Conservation (phyloP, 441 rosid species). For the Jatropha podagrica region DNA sequence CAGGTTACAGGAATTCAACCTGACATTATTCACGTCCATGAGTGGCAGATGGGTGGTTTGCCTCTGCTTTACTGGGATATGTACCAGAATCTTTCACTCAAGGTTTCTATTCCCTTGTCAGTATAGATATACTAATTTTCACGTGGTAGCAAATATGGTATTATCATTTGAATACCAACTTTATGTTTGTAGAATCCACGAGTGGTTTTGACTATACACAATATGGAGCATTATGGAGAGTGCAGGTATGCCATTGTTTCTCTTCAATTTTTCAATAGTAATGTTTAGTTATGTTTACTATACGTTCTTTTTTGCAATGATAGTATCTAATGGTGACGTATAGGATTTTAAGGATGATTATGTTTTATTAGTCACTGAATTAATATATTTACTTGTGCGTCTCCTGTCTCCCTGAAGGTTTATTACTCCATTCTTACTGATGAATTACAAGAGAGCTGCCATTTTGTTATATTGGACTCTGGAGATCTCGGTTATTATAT, state of each 20-base stretch:
- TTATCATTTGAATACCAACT: too few species aligned
- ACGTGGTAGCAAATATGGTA: too few species aligned
- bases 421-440: neutral
- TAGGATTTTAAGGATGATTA: too few species aligned
- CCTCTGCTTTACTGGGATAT: constrained; percentile 65
- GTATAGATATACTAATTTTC: neutral
- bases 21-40: constrained; percentile 58
- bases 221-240: constrained; percentile 64
- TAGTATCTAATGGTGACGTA: neutral
- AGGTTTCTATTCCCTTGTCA: constrained; percentile 32
- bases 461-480: neutral
- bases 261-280: constrained; percentile 2
- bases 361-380: too few species aligned
- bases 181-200: constrained; percentile 28
- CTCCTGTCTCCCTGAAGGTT: too few species aligned
- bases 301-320: neutral
- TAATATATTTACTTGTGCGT: too few species aligned
- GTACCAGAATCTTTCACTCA: constrained; percentile 49
- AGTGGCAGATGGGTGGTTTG: constrained; percentile 59
- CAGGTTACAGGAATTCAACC: constrained; percentile 56
- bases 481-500: neutral
- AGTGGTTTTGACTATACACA: constrained; percentile 59
- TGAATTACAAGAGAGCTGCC: neutral
- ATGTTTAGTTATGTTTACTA: neutral
- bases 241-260: constrained; percentile 37